Evolutionary conservation across 257 asterid genomes (phyloP), one percentile per base, ranked within the genome.

Genomic region (Primulina huaijiensis): DNA sequence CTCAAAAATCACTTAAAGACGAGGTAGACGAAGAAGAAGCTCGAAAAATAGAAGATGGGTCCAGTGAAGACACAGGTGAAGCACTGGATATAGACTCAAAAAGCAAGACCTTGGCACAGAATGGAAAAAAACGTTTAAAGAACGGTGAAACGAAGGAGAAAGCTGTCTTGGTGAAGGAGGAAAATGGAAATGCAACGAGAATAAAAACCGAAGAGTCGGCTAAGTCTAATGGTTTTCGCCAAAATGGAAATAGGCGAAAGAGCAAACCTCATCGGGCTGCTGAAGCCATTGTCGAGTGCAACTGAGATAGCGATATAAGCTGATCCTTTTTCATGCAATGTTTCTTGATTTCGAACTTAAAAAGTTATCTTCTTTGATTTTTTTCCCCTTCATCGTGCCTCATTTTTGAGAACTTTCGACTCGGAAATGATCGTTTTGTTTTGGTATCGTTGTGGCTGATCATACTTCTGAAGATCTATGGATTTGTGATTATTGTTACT

Each of bases 211-310:
- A 73, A 66, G 87, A 79, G 64, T 62, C 79, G 2, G 70, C 56
- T 8, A 78, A 62, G 58, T 62, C 79, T 17, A 80, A 71, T 73
- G 83, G 81, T 50, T 82, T 76, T 50, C 86, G 82, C 53, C 85
- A 65, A n/a, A 73, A 64, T 25, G 60, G 81, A 56, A 76, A 74
- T 38, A 80, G 89, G 80, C 76, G 92, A 16, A 84, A 86, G 78
- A 84, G 62, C 79, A 84, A 79, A 53, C 92, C 92, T 57, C 79
- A 67, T 53, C 80, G 92, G 60, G 92, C 92, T 68, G 88, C 92
- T 69, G 92, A 86, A 80, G 86, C 89, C 12, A 88, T 77, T 58
- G 86, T 84, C 3, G 86, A 84, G 75, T 82, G 90, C 84, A 81
- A 69, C 72, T 76, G 80, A 79, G 65, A 16, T 6, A 38, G 72